phyloP scores from a whole-genome alignment of 441 rosid genomes.

The Populus hybrid region DNA sequence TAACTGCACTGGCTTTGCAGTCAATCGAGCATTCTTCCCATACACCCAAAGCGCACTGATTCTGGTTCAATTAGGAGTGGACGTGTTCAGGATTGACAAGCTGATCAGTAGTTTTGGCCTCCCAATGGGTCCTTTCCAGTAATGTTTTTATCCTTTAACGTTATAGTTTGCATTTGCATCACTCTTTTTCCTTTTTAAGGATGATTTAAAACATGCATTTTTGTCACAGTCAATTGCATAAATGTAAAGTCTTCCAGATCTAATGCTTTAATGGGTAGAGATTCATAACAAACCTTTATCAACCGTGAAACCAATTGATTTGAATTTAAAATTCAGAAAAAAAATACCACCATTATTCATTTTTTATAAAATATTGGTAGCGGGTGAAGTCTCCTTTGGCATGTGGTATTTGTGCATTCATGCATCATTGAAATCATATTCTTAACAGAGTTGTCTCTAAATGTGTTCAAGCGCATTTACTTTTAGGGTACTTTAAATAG shows the following conservation, averaged over 20 bases:
- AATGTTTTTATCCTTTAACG: conserved; percentile 34
- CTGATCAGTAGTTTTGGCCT: conserved; percentile 77
- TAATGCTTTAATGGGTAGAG: not conserved
- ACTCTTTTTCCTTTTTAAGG: not conserved
- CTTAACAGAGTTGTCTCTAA: not conserved
- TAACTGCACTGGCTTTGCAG: conserved; percentile 95
- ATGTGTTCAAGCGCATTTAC: not conserved
- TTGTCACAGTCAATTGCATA: not conserved
- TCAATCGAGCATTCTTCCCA: conserved; percentile 90
- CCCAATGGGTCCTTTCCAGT: conserved; percentile 95
- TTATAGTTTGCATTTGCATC: conserved; percentile 12
- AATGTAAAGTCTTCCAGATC: not conserved
- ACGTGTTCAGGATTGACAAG: conserved; percentile 80
- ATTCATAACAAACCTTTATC: not conserved
- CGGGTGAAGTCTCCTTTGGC: not conserved
- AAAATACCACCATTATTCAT: not conserved
- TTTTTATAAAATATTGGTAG: not conserved
- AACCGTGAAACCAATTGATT: not conserved
- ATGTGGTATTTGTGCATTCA: not conserved
- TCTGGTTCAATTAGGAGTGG: conserved; percentile 77
- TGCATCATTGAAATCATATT: not conserved
- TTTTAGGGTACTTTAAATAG: not conserved
- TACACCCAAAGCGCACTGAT: conserved; percentile 72
- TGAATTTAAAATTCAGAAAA: not conserved
- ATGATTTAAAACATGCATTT: not conserved